Evolutionary conservation across 1,284 basidiomycete genomes (phyloP), one percentile per base, ranked within the genome.

Genomic region (Apiotrichum domesticum): DNA sequence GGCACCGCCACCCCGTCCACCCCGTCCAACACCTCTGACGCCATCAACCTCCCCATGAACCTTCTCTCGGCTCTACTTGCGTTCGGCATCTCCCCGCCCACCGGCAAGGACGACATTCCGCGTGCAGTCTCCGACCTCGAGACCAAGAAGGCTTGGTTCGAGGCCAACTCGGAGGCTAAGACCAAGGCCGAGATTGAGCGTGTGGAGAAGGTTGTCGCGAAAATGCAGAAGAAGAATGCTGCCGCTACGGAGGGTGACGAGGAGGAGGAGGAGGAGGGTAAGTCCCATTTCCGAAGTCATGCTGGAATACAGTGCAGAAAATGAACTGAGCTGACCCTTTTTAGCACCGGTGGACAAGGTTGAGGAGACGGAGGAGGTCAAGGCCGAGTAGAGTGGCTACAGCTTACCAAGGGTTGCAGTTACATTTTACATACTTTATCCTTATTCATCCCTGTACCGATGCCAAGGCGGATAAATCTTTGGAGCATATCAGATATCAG

Each of bases 91-190:
- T 86, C 92, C 34, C 89, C 93, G 29, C 96, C 96, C 0, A 80
- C 85, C 8, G 86, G 86, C 44, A 78, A 83, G 48, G 80, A 82
- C 11, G 95, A 98, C 70, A 82, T 95, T 37, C 82, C 85, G 51
- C 87, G 90, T 53, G 85, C 92, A 40, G 81, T 98, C 59, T 87
- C 90, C 69, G 90, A 97, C 72, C 81, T 99, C 57, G 87, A 88
- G 78, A 90, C 85, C 55, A 99, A 98, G 83, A 93, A 91, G 78
- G 83, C 87, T 45, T 98, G 94, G 93, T 98, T 87, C 74, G 85
- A 89, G 72, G 80, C 79, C 61, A 83, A 84, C 75, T 80, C 82
- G 68, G 79, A 77, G 50, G 65, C 76, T 21, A 76, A 77, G 65
- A 80, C 79, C 46, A 73, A 76, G 71, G 82, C 82, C n/a, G 84